Evolutionary conservation across 2,329 filamentous ascomycete species (phyloP).

Genomic region (Verticillium isaacii): DNA sequence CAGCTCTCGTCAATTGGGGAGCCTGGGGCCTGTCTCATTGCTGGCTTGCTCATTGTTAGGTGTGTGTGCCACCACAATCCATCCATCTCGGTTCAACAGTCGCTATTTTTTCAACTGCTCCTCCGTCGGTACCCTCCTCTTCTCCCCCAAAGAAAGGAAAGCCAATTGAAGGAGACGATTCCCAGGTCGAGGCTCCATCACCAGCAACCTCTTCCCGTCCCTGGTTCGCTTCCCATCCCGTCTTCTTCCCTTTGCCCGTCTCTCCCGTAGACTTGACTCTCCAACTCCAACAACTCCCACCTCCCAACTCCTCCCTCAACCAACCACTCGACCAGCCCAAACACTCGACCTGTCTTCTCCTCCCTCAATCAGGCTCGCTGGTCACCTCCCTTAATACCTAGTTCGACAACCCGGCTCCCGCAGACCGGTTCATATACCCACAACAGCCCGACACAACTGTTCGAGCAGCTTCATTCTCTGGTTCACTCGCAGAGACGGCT

Average conservation of each 20-base stretch:
- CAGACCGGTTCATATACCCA: background rate
- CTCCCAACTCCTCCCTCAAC: slow-evolving; percentile 5
- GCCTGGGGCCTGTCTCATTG: background rate
- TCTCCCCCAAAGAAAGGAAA: background rate
- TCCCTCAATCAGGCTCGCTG: slow-evolving; percentile 10
- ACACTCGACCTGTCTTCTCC: slow-evolving; percentile 4
- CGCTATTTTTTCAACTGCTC: slow-evolving; percentile 9
- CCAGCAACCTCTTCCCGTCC: background rate
- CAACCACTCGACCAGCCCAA: background rate
- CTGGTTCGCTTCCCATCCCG: slow-evolving; percentile 1
- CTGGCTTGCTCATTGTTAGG: background rate
- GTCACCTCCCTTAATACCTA: background rate
- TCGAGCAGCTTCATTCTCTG: background rate
- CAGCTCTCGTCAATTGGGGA: background rate
- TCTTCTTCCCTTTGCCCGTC: slow-evolving; percentile 13
- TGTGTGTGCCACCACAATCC: background rate
- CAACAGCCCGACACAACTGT: background rate
- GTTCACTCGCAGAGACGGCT: background rate
- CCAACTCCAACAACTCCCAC: background rate
- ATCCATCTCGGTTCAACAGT: slow-evolving; percentile 13
- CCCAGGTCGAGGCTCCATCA: background rate
- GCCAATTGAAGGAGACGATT: background rate
- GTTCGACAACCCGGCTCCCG: background rate
- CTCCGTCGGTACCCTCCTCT: background rate
- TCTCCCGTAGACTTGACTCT: background rate